Conservation (phyloP, 208 protist genomes). For the Naegleria lovaniensis region DNA sequence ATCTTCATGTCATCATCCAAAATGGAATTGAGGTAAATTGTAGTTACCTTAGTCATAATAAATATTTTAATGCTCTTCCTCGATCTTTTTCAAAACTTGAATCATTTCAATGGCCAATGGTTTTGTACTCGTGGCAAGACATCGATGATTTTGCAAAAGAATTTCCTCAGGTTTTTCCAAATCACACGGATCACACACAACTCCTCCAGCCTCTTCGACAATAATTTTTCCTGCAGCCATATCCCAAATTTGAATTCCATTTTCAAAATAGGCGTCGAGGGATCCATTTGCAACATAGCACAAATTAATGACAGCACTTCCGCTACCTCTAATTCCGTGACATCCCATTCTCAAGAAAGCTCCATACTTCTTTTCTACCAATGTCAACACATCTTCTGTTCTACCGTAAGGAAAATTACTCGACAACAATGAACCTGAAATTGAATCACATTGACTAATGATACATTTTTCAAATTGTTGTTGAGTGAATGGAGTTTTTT, state of each 20-base stretch:
- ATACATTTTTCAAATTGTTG: not conserved
- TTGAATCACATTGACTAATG: not conserved
- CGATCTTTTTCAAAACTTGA: not conserved
- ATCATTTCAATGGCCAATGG: not conserved
- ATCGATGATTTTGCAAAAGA: not conserved
- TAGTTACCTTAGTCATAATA: no score
- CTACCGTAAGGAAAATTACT: slow-evolving; percentile 5
- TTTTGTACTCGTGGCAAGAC: not conserved
- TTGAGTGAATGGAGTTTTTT: not conserved
- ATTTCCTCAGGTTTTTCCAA: not conserved
- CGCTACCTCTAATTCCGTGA: not conserved
- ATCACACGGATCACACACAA: not conserved
- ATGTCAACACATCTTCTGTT: not conserved
- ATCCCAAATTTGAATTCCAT: slow-evolving; percentile 14
- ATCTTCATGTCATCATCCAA: no score
- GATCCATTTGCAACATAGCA: slow-evolving; percentile 15
- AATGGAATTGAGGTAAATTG: no score
- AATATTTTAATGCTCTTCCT: not conserved
- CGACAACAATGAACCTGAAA: not conserved
- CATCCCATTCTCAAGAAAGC: not conserved
- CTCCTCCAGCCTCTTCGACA: slow-evolving; percentile 24
- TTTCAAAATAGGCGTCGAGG: slow-evolving; percentile 19
- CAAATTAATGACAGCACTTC: slow-evolving; percentile 9
- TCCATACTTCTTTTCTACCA: not conserved
- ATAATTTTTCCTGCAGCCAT: slow-evolving; percentile 19